These are phyloP conservation scores for Ustilago curta DNA, from an alignment of 1,284 basidiomycete species.

Conservation along the genomic window DNA sequence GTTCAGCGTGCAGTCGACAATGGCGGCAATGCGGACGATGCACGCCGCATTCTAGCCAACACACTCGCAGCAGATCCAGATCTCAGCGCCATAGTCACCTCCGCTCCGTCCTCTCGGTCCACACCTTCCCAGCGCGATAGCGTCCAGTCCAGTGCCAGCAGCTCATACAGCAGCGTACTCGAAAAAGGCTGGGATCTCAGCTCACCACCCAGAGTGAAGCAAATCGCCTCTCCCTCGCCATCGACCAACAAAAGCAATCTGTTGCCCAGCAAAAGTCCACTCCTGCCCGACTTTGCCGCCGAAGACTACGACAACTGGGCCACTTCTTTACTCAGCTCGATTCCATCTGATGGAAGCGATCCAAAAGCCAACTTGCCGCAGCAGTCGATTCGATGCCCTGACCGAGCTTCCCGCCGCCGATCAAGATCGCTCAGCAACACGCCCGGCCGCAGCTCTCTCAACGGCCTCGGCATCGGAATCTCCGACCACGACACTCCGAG, in stretches of 20 bases:
- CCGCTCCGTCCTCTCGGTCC: conserved; percentile 4
- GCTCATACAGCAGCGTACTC: conserved; percentile 56
- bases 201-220: conserved; percentile 18
- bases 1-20: conserved; percentile 42
- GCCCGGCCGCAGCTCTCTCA: conserved; percentile 16
- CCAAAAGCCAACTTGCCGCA: not conserved
- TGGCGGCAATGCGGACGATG: conserved; percentile 32
- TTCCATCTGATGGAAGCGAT: conserved; percentile 17
- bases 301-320: conserved; percentile 55
- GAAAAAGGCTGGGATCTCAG: conserved; percentile 49
- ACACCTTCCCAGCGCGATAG: conserved; percentile 23
- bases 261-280: conserved; percentile 44
- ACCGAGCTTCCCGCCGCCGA: conserved; percentile 20
- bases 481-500: conserved; percentile 28
- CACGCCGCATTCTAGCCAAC: conserved; percentile 29
- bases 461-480: conserved; percentile 39
- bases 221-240: conserved; percentile 3
- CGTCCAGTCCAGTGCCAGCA: conserved; percentile 48
- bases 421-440: conserved; percentile 24
- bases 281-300: conserved; percentile 46
- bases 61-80: conserved; percentile 27
- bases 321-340: conserved; percentile 38
- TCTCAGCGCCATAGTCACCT: conserved; percentile 24
- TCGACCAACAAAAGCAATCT: conserved; percentile 30
- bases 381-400: not conserved